phyloP scores from a whole-genome alignment of 2,329 filamentous ascomycete species.

The Geosmithia morbida region DNA sequence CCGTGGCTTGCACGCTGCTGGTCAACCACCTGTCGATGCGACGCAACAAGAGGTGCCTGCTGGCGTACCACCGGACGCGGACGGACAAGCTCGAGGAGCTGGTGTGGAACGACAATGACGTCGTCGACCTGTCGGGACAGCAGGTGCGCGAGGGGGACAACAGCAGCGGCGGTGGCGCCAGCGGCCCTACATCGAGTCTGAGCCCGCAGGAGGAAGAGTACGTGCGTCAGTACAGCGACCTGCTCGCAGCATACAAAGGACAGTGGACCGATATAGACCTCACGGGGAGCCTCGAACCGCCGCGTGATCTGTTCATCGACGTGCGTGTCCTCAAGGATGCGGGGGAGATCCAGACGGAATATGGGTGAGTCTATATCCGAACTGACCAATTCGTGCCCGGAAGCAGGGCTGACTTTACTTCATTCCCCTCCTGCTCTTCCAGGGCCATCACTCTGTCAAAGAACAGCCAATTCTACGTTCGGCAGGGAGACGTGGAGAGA shows the following conservation, averaged over 20 bases:
- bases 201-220: slow-evolving; percentile 97
- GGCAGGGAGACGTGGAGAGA: slow-evolving; percentile 88
- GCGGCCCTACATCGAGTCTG: slow-evolving; percentile 52
- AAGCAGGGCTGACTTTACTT: neutral
- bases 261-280: slow-evolving; percentile 98
- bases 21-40: slow-evolving; percentile 94
- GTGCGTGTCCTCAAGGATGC: slow-evolving; percentile 92
- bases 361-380: slow-evolving; percentile 54
- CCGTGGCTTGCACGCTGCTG: slow-evolving; percentile 73
- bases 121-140: slow-evolving; percentile 54
- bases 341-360: slow-evolving; percentile 97
- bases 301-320: slow-evolving; percentile 92
- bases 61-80: slow-evolving; percentile 85
- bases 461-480: slow-evolving; percentile 95
- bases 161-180: slow-evolving; percentile 32
- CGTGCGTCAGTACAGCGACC: slow-evolving; percentile 77
- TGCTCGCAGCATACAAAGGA: slow-evolving; percentile 92
- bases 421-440: slow-evolving; percentile 7
- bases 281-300: slow-evolving; percentile 84
- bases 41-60: slow-evolving; percentile 85
- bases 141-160: slow-evolving; percentile 27
- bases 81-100: slow-evolving; percentile 87
- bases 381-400: neutral
- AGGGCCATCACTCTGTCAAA: slow-evolving; percentile 93
- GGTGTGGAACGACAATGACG: slow-evolving; percentile 80